Percentiles rank a stretch among this genome's conserved stretches.
These are phyloP conservation scores for Pichia sorboxylosa DNA, from an alignment of 1,139 yeast species.

Conservation along the genomic window DNA sequence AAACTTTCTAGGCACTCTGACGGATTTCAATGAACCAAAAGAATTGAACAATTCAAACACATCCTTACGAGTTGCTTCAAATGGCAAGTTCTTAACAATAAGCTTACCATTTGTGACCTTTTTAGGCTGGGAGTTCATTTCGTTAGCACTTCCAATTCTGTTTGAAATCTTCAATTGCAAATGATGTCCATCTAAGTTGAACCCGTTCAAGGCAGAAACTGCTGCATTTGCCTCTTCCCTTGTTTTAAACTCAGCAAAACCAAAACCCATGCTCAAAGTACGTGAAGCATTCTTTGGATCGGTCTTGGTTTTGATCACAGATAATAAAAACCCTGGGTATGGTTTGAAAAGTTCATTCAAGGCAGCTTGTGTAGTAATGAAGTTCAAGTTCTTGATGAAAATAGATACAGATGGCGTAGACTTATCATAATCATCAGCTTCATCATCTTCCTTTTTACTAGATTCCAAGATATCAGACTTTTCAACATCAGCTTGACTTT, in stretches of 20 bases:
- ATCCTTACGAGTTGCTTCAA: constrained; percentile 90
- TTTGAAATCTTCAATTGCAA: constrained; percentile 81
- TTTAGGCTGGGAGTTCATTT: constrained; percentile 18
- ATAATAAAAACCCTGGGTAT: constrained; percentile 69
- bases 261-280: constrained; percentile 88
- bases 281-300: constrained; percentile 64
- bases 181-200: constrained; percentile 78
- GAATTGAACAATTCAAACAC: constrained; percentile 83
- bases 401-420: constrained; percentile 75
- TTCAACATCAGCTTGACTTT: constrained; percentile 33
- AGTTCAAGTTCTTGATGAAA: constrained; percentile 85
- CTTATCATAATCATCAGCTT: constrained; percentile 30
- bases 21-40: constrained; percentile 89
- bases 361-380: constrained; percentile 55
- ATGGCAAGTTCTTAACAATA: constrained; percentile 91
- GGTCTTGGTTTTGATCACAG: constrained; percentile 79
- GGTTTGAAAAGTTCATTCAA: constrained; percentile 54
- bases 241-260: constrained; percentile 82
- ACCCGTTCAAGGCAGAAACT: constrained; percentile 61
- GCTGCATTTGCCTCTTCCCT: constrained; percentile 73
- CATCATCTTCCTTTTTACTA: constrained; percentile 12
- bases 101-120: constrained; percentile 56
- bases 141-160: constrained; percentile 34
- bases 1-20: constrained; percentile 92
- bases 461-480: constrained; percentile 31